Evolutionary conservation across 139 green algal species (phyloP).

Genomic region (Micractinium conductrix): DNA sequence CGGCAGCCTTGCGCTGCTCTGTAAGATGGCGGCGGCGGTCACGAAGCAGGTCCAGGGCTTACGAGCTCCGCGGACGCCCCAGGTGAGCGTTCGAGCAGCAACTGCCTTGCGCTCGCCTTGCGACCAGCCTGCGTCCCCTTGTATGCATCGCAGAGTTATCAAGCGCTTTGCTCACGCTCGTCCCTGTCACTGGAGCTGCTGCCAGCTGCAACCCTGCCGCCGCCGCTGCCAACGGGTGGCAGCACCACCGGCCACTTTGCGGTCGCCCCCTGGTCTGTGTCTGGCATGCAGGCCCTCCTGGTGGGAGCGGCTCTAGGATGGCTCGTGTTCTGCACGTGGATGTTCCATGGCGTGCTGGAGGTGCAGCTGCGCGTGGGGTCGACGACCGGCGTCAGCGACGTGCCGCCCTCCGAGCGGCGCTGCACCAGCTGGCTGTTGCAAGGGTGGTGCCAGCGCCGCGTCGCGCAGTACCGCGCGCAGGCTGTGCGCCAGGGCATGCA

Average conservation of each 20-base stretch:
- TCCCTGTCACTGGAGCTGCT: neutral
- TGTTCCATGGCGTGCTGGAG: conserved; percentile 33
- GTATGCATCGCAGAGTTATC: too few relatives aligned
- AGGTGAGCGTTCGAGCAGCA: too few relatives aligned
- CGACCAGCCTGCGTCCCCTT: too few relatives aligned
- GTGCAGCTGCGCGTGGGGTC: conserved; percentile 2
- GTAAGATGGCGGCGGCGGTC: too few relatives aligned
- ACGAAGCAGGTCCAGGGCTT: too few relatives aligned
- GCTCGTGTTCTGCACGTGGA: conserved; percentile 19
- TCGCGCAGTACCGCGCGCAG: conserved; percentile 2
- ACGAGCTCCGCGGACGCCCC: too few relatives aligned
- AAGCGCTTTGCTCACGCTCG: neutral
- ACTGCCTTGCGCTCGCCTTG: too few relatives aligned
- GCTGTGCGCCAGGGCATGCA: conserved; percentile 51
- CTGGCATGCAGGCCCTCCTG: conserved; percentile 9
- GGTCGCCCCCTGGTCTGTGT: too few relatives aligned
- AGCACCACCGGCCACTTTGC: too few relatives aligned
- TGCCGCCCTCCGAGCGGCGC: neutral
- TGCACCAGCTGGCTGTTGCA: neutral
- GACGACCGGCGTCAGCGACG: neutral
- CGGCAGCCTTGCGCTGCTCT: too few relatives aligned
- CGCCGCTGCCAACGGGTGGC: neutral
- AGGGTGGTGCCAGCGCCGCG: neutral
- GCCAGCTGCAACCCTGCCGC: too few relatives aligned
- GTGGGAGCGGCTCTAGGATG: neutral